A percentile compares a stretch with the other conserved stretches of the same genome.
These are phyloP conservation scores for Cercospora citrullina DNA, from an alignment of 2,329 filamentous ascomycete genomes.

Conservation along the genomic window DNA sequence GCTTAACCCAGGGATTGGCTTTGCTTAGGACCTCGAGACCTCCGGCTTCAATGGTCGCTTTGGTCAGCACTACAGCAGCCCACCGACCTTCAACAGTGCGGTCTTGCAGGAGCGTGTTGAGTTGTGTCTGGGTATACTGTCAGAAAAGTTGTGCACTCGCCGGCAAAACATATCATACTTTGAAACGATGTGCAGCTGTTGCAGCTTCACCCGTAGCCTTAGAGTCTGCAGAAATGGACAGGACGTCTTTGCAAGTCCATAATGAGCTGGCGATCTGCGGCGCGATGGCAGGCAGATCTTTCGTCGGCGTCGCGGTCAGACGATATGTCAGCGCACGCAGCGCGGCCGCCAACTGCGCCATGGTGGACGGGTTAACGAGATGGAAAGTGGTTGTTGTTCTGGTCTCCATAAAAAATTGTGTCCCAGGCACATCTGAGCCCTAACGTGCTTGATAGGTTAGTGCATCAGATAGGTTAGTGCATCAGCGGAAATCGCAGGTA, in stretches of 20 bases:
- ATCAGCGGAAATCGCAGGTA: too few relatives aligned
- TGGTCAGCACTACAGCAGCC: conserved; percentile 74
- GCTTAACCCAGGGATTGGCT: conserved; percentile 72
- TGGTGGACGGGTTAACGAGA: neutral
- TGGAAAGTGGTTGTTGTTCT: neutral
- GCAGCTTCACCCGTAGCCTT: conserved; percentile 63
- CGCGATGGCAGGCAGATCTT: conserved; percentile 71
- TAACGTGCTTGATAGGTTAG: too few relatives aligned
- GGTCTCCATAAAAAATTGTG: conserved; percentile 6
- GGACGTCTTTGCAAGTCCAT: conserved; percentile 56
- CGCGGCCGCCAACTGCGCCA: conserved; percentile 36
- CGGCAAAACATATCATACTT: conserved; percentile 36
- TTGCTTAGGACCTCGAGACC: conserved; percentile 79
- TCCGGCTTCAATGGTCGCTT: conserved; percentile 77
- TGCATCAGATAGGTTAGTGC: too few relatives aligned
- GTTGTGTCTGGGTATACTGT: conserved; percentile 53
- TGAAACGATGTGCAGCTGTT: conserved; percentile 77
- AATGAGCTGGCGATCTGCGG: conserved; percentile 64
- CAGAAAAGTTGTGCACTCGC: neutral
- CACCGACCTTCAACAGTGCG: conserved; percentile 73
- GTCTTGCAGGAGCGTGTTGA: conserved; percentile 76
- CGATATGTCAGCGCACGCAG: conserved; percentile 66
- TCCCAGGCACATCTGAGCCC: neutral
- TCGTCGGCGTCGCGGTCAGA: conserved; percentile 68
- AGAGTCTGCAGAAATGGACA: conserved; percentile 62